phyloP scores from a whole-genome alignment of 2,329 filamentous ascomycete species.

The Colletotrichum trifolii region DNA sequence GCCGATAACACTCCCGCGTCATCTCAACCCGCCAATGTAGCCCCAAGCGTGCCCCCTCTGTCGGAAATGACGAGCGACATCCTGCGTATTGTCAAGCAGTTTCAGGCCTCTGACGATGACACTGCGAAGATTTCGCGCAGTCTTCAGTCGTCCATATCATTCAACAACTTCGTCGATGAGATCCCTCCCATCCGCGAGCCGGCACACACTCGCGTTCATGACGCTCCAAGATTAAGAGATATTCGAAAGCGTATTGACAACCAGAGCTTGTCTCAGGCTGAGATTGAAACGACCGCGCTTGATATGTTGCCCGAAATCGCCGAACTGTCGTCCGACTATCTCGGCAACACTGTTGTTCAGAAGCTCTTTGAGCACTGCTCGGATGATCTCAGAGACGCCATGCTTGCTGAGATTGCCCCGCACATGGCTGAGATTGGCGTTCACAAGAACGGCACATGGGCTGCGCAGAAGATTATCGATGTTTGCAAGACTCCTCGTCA shows the following conservation, averaged over 20 bases:
- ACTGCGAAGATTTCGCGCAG: conserved; percentile 75
- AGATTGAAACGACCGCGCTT: conserved; percentile 91
- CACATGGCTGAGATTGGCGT: conserved; percentile 96
- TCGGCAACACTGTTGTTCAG: conserved; percentile 99
- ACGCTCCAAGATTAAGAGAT: conserved; percentile 93
- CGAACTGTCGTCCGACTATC: conserved; percentile 93
- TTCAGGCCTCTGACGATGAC: conserved; percentile 87
- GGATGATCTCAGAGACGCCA: conserved; percentile 87
- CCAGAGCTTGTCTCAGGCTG: conserved; percentile 82
- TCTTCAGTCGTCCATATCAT: conserved; percentile 82
- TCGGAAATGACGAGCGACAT: conserved; percentile 86
- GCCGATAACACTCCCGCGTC: conserved; percentile 46
- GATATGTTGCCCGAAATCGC: conserved; percentile 98
- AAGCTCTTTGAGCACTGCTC: conserved; percentile 98
- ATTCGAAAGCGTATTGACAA: conserved; percentile 99
- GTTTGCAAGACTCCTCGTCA: conserved; percentile 88
- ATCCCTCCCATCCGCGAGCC: conserved; percentile 92
- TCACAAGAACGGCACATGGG: conserved; percentile 99
- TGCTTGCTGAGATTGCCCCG: conserved; percentile 88
- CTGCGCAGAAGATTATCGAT: conserved; percentile 98
- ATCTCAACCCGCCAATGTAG: conserved; percentile 52
- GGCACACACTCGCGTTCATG: conserved; percentile 87
- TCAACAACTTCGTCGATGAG: conserved; percentile 78
- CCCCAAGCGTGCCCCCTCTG: conserved; percentile 77
- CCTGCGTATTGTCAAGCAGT: conserved; percentile 84